A percentile compares a stretch with the other conserved stretches of the same genome.
phyloP scores from a whole-genome alignment of 352 stramenopile genomes.

The Globisporangium polare region DNA sequence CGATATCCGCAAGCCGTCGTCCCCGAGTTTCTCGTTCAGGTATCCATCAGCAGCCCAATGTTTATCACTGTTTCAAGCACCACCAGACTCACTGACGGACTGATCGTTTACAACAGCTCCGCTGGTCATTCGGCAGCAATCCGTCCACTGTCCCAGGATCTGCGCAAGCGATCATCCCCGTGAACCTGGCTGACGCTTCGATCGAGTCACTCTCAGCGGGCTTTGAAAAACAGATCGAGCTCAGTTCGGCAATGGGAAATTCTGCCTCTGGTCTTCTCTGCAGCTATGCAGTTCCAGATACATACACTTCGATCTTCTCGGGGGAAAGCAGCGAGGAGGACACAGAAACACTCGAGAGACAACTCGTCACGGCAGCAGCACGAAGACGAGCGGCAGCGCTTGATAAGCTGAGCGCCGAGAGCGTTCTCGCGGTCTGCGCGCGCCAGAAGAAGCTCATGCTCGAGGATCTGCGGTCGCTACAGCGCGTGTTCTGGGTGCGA shows the following conservation, averaged over 20 bases:
- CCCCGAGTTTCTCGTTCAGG: conserved; percentile 71
- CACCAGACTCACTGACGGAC: background rate
- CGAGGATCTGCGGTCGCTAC: conserved; percentile 27
- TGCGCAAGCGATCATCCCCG: background rate
- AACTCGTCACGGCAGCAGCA: background rate
- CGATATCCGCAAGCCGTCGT: conserved; percentile 55
- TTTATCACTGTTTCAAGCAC: background rate
- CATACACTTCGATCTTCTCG: background rate
- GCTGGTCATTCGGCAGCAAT: background rate
- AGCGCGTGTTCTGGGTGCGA: conserved; percentile 30
- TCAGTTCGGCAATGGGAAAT: background rate
- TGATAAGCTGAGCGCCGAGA: conserved; percentile 14
- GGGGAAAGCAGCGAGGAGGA: background rate
- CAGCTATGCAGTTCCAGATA: background rate
- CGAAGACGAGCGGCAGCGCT: background rate
- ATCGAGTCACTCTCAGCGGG: background rate
- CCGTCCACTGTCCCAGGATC: background rate
- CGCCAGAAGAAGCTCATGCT: conserved; percentile 27
- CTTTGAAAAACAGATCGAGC: conserved; percentile 3
- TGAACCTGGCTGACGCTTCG: conserved; percentile 3
- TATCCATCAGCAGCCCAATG: conserved; percentile 15
- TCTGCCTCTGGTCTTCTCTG: background rate
- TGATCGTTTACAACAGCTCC: background rate
- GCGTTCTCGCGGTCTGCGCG: conserved; percentile 27
- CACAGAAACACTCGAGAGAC: background rate